Evolutionary conservation across 2,329 filamentous ascomycete species (phyloP).

Genomic region (Diplodia sapinea): DNA sequence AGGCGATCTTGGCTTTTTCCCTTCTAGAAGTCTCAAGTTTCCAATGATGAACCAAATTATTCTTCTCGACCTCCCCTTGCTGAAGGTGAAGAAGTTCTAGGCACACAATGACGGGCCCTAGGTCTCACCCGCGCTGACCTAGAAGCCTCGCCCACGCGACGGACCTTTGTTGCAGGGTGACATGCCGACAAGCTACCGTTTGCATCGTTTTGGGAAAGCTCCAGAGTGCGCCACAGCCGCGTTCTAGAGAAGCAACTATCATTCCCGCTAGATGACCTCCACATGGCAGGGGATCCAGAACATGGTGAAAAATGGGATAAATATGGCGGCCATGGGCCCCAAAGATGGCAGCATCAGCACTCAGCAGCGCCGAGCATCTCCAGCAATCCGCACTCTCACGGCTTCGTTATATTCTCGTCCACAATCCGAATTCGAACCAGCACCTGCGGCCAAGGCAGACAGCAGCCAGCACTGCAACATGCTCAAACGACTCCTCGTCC

Average conservation of each 20-base stretch:
- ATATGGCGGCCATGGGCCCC: conserved; percentile 36
- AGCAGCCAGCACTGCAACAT: conserved; percentile 33
- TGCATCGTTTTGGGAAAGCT: conserved; percentile 28
- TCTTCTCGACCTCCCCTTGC: conserved; percentile 27
- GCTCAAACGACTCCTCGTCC: conserved; percentile 42
- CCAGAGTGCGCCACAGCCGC: conserved; percentile 31
- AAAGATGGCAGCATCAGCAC: conserved; percentile 27
- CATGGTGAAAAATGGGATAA: conserved; percentile 38
- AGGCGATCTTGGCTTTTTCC: conserved; percentile 6
- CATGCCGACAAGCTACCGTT: conserved; percentile 23
- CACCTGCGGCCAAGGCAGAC: neutral
- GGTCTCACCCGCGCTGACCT: conserved; percentile 24
- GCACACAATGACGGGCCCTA: neutral
- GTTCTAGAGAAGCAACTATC: conserved; percentile 27
- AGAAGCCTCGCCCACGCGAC: conserved; percentile 15
- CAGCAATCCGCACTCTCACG: conserved; percentile 10
- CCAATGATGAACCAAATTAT: conserved; percentile 30
- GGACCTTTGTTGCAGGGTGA: conserved; percentile 29
- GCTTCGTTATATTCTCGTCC: neutral
- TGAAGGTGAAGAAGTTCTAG: conserved; percentile 27
- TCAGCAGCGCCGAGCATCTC: conserved; percentile 22
- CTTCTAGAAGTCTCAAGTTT: conserved; percentile 30
- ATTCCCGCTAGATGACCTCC: neutral
- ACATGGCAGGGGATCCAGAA: conserved; percentile 41
- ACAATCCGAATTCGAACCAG: neutral